These are phyloP conservation scores for Bipolaris zeicola DNA, from an alignment of 2,329 filamentous ascomycete species.

Conservation along the genomic window DNA sequence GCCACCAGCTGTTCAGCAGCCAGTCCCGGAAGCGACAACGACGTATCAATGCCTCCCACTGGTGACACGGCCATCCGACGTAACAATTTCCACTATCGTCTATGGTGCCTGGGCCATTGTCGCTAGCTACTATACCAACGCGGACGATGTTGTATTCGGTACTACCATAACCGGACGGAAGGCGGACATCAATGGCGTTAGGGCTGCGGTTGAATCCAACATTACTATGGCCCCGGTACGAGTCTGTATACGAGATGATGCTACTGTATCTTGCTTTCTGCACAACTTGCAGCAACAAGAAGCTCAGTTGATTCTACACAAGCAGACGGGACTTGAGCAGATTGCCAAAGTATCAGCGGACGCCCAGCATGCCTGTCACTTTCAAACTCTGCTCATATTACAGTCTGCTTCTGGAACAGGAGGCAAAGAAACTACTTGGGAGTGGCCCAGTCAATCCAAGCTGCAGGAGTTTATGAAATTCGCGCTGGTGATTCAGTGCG, in stretches of 20 bases:
- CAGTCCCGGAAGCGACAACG: conserved; percentile 10
- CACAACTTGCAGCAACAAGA: conserved; percentile 20
- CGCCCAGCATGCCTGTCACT: conserved; percentile 39
- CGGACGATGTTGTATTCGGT: conserved; percentile 4
- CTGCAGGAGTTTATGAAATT: conserved; percentile 13
- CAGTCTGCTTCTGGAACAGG: conserved; percentile 38
- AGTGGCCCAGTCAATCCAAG: conserved; percentile 10
- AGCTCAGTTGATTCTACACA: conserved; percentile 30
- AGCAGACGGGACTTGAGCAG: conserved; percentile 43
- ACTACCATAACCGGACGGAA: not conserved
- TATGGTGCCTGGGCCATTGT: conserved; percentile 42
- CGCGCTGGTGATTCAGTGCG: not conserved
- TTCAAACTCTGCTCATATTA: conserved; percentile 59
- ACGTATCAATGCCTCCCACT: not conserved
- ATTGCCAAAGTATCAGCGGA: conserved; percentile 17
- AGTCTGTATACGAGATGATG: conserved; percentile 15
- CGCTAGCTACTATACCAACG: conserved; percentile 19
- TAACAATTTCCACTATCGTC: conserved; percentile 18
- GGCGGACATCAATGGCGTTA: not conserved
- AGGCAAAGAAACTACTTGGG: conserved; percentile 1
- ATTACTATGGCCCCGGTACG: conserved; percentile 48
- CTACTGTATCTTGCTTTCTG: conserved; percentile 19
- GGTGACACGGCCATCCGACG: not conserved
- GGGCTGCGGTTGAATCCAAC: conserved; percentile 47
- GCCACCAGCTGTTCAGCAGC: conserved; percentile 6